Evolutionary conservation across 371 early-diverging fungal species (phyloP), one percentile per base, ranked within the genome.

Genomic region (Polyrhizophydium stewartii): DNA sequence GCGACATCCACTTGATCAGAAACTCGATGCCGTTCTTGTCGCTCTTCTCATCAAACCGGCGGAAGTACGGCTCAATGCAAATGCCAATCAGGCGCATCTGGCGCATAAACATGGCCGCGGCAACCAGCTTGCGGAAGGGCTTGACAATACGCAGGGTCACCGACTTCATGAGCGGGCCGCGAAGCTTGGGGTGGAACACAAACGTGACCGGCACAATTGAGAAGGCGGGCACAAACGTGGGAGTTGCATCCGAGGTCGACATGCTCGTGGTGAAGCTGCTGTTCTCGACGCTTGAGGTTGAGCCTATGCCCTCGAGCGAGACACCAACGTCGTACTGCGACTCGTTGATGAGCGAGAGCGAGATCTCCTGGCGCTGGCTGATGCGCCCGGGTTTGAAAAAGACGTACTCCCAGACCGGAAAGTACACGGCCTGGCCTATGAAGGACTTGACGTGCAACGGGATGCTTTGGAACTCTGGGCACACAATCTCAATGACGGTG

Each of bases 391-490:
- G 83, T 52, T 69, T 72, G 59, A 82, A 78, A 62, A 77, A 82
- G 3, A 64, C 74, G 37, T 65, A 66, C 19, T 82, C 78, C 74
- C 73, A 77, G 2, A 58, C 33, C 19, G 70, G 70, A 46, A 81
- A 74, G 52, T 73, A 71, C 21, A 78, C 35, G 0, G 84, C 80
- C 45, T 76, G 77, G 5, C 84, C 84, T 32, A 82, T 65, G 60
- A 64, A 82, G 13, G 77, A 80, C 5, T 65, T 55, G 24, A 83
- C 69, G 33, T 64, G 63, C 5, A 81, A 49, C 13, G 76, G 77
- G 30, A 80, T 74, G 56, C 76, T 78, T 58, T 79, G 74, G 61
- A 81, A 83, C 47, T 77, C 84, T 3, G 80, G 82, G 55, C 84
- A 83, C 12, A 79, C 66, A 12, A 79, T 68, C 58, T 81, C 82